Base-by-base conservation (phyloP, 352 stramenopile genomes). In the Pythium brachiatum region DNA sequence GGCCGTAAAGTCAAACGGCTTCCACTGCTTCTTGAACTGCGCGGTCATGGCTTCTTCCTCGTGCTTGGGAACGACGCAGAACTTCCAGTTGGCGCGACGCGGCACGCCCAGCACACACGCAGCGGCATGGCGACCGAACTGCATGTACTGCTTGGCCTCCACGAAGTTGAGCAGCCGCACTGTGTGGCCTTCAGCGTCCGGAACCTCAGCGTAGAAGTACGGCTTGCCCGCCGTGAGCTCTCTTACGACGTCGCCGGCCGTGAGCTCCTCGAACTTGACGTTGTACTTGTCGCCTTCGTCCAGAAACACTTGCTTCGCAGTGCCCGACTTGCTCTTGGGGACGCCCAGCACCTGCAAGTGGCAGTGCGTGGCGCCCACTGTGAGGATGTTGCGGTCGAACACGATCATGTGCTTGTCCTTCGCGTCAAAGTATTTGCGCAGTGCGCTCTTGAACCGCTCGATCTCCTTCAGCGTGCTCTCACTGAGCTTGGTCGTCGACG, bases 141-240 rank as follows among this genome's bases (percentile, higher is more conserved):
- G 82, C 64, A 94, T 85, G 73, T 91, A 90, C 53, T 94, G 83
- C 59, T 92, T 91, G 44, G 72, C 81, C 26, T 89, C 72, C 16
- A 92, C 83, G 25, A 78, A 64, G 54, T 92, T 75, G 29, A 92
- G 66, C 32, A 94, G 66, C 7, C 74, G 73, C 27, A 68, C 72
- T 0, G 53, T 61, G 41, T 62, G 44, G 7, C 77, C 74, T 0
- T 88, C 9, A 0, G 65, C 79, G 34, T 87, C 73, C 1, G 85
- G 81, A 20, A 92, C 56, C 44, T 90, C 81, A 0, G 73, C 76
- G 44, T 92, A 90, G 39, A 92, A 74, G 64, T 88, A 92, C 38
- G 78, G 66, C 56, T 77, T 79, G 51, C 65, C 76, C 4, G 75
- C 43, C 12, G 79, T 84, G 36, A 74, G 53, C 23, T 70, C 39